Conservation (phyloP, 257 asterid genomes). For the Nicotiana attenuata region DNA sequence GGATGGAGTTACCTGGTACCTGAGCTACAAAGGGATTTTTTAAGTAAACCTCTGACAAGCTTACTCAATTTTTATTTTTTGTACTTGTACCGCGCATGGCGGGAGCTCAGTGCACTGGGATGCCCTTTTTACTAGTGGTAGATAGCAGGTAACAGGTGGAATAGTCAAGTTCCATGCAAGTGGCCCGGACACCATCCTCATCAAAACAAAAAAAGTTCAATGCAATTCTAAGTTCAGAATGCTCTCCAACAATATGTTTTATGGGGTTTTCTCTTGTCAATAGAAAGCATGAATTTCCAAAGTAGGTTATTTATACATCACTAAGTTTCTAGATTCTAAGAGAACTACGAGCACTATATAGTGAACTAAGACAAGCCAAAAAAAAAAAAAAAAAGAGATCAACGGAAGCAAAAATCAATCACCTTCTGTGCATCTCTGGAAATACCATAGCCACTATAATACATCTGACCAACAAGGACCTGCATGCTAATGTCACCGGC, state of each 20-base stretch:
- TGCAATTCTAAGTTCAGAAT: not conserved
- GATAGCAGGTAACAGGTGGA: no score
- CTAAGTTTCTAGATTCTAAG: not conserved
- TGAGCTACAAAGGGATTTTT: no score
- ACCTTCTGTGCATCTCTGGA: slow-evolving; percentile 65
- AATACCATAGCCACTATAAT: slow-evolving; percentile 78
- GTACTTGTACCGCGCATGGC: no score
- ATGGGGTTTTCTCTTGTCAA: not conserved
- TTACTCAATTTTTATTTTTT: no score
- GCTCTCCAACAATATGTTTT: not conserved
- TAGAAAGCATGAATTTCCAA: not conserved
- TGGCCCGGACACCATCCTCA: no score
- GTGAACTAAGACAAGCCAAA: not conserved
- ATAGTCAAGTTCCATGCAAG: no score
- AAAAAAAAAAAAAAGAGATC: not conserved
- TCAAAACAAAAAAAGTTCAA: no score
- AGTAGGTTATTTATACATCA: not conserved
- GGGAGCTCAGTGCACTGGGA: no score
- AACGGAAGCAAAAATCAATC: slow-evolving; percentile 1
- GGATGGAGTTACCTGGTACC: no score
- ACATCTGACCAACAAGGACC: slow-evolving; percentile 98
- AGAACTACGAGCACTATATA: not conserved
- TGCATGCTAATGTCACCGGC: slow-evolving; percentile 81
- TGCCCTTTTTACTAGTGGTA: no score
- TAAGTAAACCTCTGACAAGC: no score